Base-by-base conservation (phyloP, 2,329 filamentous ascomycete species). In the Bimuria novae-zelandiae region DNA sequence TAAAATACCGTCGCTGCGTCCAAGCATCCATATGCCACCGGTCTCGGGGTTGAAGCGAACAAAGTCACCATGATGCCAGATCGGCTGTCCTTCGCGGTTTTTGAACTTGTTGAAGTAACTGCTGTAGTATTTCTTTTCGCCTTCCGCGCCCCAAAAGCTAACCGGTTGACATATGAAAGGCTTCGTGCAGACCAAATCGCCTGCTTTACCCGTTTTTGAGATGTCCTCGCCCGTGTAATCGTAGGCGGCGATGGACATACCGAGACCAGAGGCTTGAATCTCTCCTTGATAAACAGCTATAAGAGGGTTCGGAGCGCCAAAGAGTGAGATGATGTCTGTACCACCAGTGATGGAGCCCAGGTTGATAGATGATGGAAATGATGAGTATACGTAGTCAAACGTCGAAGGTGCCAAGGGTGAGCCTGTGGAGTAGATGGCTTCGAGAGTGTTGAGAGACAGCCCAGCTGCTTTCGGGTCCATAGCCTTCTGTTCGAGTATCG, bases 61-160 rank as follows among this genome's bases (percentile, higher is more conserved):
- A 69, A 97, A 97, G 74, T 99, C 94, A 25, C 93, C 93, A 68
- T 99, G 93, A 69, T 96, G 92, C 94, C 94, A 97, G 12, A 90
- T 81, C 1, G 77, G 69, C n/a, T 69, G 55, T 1, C 58, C 58
- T 4, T 61, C 51, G 6, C 57, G 54, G 1, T 79, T 77, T 0
- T 81, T 77, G 70, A 96, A 97, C 6, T 86, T 84, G 56, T 94
- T 89, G 66, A 99, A 99, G 75, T 99, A 99, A 51, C 88, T 90
- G 25, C 84, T 83, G 42, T 81, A 80, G 75, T 97, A 97, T 72
- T 92, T 92, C n/a, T 79, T 80, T 33, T 86, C 82, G 29, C 90
- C 90, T 1, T 80, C 80, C 4, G 80, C 67, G 2, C 90, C 91
- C 81, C 90, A 97, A 77, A 97, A 99, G 55, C 87, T 88, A 25